A percentile compares a stretch with the other conserved stretches of the same genome.
Conservation (phyloP, 352 stramenopile species). For the Phytopythium mirpurense region DNA sequence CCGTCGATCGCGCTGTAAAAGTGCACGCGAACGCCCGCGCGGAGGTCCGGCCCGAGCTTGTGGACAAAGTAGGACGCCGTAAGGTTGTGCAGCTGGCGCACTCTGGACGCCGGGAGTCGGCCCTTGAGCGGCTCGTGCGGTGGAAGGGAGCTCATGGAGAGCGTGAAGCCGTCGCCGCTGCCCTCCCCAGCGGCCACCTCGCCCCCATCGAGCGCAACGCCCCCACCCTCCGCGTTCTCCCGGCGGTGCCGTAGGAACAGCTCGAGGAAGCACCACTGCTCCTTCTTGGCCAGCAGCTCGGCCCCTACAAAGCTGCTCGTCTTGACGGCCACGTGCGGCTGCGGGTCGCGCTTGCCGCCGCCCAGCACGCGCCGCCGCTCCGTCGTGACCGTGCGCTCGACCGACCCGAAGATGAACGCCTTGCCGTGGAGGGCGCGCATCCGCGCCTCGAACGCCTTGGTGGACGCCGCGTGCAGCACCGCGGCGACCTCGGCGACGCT, state of each 20-base stretch:
- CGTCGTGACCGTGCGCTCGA: constrained; percentile 5
- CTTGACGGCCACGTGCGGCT: constrained; percentile 5
- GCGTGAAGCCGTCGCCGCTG: constrained; percentile 22
- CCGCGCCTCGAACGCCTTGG: constrained; percentile 13
- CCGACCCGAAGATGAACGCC: constrained; percentile 23
- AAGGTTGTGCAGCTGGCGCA: constrained; percentile 17
- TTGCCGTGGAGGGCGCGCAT: constrained; percentile 34
- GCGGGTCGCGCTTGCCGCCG: neutral
- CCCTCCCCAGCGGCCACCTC: neutral
- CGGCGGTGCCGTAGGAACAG: constrained; percentile 14
- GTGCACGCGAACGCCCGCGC: constrained; percentile 12
- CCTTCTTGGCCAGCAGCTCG: constrained; percentile 14
- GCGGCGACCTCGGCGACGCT: constrained; percentile 27
- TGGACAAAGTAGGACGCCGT: constrained; percentile 19
- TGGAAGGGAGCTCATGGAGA: constrained; percentile 22
- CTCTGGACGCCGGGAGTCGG: constrained; percentile 8
- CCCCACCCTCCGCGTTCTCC: too few relatives aligned
- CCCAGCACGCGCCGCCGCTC: neutral
- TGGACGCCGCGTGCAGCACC: constrained; percentile 13
- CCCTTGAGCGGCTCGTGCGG: constrained; percentile 13
- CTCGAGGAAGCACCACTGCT: constrained; percentile 27
- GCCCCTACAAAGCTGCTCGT: constrained; percentile 7
- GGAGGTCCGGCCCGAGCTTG: constrained; percentile 5
- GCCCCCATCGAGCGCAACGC: too few relatives aligned
- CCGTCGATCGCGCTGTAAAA: constrained; percentile 23